phyloP scores from a whole-genome alignment of 441 rosid species.

The Sinapis alba region DNA sequence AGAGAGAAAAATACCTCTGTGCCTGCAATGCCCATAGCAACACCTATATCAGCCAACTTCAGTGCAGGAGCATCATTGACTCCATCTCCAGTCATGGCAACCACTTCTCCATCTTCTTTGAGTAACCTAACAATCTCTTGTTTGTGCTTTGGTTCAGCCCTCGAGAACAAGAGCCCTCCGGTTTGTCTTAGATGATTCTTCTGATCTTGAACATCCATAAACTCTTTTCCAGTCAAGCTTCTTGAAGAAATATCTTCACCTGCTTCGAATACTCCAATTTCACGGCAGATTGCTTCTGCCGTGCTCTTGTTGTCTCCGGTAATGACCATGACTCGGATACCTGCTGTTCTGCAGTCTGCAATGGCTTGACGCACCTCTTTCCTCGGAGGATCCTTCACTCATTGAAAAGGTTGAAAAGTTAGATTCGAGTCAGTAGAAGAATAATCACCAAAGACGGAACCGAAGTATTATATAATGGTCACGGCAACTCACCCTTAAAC shows the following conservation, averaged over 20 bases:
- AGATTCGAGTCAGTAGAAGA: background rate
- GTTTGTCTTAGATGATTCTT: slow-evolving; percentile 63
- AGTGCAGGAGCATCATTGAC: slow-evolving; percentile 95
- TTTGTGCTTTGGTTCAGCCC: slow-evolving; percentile 98
- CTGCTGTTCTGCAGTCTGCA: slow-evolving; percentile 92
- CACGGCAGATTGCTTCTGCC: slow-evolving; percentile 95
- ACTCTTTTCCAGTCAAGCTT: slow-evolving; percentile 85
- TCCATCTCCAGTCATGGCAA: slow-evolving; percentile 98
- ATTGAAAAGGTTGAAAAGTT: slow-evolving; percentile 32
- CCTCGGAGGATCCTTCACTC: slow-evolving; percentile 96
- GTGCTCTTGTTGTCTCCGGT: slow-evolving; percentile 97
- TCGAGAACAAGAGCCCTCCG: slow-evolving; percentile 85
- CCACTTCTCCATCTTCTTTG: slow-evolving; percentile 94
- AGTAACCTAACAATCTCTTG: slow-evolving; percentile 97
- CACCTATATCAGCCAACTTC: slow-evolving; percentile 90
- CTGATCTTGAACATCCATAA: slow-evolving; percentile 67
- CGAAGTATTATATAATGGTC: background rate
- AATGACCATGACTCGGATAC: slow-evolving; percentile 96
- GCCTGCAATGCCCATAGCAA: slow-evolving; percentile 95
- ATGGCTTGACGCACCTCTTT: slow-evolving; percentile 92
- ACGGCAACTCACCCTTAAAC: slow-evolving; percentile 72
- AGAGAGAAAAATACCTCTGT: slow-evolving; percentile 69
- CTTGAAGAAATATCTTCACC: slow-evolving; percentile 61
- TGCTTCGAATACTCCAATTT: slow-evolving; percentile 81
- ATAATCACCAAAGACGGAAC: background rate